Base-by-base conservation (phyloP, 1,139 yeast species). In the Magnusiomyces ingens region DNA sequence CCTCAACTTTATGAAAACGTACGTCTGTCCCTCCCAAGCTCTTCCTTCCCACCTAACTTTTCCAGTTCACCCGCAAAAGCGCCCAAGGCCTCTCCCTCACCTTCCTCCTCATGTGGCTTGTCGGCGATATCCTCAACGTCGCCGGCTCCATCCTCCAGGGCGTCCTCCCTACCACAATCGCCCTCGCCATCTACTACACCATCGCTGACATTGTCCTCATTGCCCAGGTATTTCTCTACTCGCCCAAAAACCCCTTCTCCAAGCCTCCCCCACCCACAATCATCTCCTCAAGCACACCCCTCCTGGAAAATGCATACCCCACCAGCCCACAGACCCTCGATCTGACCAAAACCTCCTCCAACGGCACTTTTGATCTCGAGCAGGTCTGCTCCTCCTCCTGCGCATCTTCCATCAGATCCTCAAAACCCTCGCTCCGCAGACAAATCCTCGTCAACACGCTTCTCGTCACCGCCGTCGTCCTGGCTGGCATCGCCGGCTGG, bases 1-100 rank as follows among this genome's bases (percentile, higher is more conserved):
- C 99, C 99, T n/a, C 99, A 93, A 67, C 85, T 93, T 48, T 91
- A 89, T 68, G 97, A 93, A 67, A 91, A 91, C 66, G 72, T 69
- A 60, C 4, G 32, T 57, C 13, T 22, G 13, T 26, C 4, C 4
- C 8, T 26, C 4, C 4, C 4, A 26, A 26, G 32, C 8, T 26
- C 8, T 26, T 26, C 8, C 8, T 26, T 26, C 8, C 32, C 8
- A 26, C 4, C 32, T 26, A 5, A 5, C 8, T 26, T 26, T 26
- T 26, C 8, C 38, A 68, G 71, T 90, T 87, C 67, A 77, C 78
- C 57, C 75, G 97, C 64, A 83, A 86, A 67, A 82, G 90, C 38
- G 81, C 95, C 2, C 96, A 90, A 57, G 97, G 98, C 0, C 75
- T 91, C 37, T 88, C 96, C 5, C 70, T 90, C 42, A 72, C 85